Base-by-base conservation (phyloP, 805 yeast genomes). In the Yarrowia keelungensis region DNA sequence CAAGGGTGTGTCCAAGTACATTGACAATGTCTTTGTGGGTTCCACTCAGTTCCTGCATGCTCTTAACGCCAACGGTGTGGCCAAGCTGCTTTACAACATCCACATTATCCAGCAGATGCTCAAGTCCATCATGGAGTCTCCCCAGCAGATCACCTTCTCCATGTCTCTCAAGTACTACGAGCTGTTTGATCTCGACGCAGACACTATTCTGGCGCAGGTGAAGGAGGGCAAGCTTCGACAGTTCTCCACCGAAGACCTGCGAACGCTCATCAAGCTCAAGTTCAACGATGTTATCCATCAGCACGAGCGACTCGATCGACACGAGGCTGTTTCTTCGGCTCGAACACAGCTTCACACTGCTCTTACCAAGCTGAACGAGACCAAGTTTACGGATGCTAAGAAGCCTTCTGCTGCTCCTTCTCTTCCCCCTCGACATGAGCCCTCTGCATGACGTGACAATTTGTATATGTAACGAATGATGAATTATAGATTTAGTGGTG, bases 21-120 rank as follows among this genome's bases (percentile, higher is more conserved):
- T 88, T 70, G 87, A 87, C 73, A 77, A 79, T 68, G 75, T 86
- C 38, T 77, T 87, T 58, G 83, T 89, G 5, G 76, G 76, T 41
- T 89, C 87, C 22, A 83, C 90, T 5, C 79, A 79, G 35, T 77
- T 83, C 67, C 80, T 90, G 9, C 76, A 76, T 22, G 81, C 80
- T 59, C 79, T 88, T 73, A 88, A 87, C 75, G 78, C 78, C 19
- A 82, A 83, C 70, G 93, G 94, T 42, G 81, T 88, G 68, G 83
- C 84, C 72, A 83, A 85, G 71, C 79, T 89, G 70, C 78, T 85
- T 69, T 80, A 86, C 72, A 89, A 89, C 74, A 85, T 89, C 22
- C 81, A 86, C 66, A 87, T 89, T 0, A 77, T 89, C 51, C 92
- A 88, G 77, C 93, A 89, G 75, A 85, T 87, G 84, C 81, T 89